Evolutionary conservation across 1,284 basidiomycete genomes (phyloP), one percentile per base, ranked within the genome.

Genomic region (Trichosporon faecale): DNA sequence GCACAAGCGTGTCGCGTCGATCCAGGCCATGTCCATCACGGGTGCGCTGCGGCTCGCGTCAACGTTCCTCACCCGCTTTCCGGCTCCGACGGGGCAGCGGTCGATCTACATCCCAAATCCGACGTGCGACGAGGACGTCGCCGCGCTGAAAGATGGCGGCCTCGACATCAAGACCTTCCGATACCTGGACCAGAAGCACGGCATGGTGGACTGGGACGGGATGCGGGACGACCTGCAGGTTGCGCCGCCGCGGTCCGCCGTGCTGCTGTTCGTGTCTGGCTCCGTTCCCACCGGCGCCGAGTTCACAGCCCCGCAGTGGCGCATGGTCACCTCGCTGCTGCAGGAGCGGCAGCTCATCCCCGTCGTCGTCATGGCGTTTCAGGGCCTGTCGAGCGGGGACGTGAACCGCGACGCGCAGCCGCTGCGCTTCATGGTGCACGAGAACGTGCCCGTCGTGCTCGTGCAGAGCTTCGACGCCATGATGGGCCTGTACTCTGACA

Each of bases 201-300:
- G 97, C 75, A 91, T 90, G 2, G 88, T 99, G 60, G 94, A 96
- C 80, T 93, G 91, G 80, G 82, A 86, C 21, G 91, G 91, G 37
- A 89, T 97, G 82, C 85, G 91, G 65, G 85, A 85, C 33, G 85
- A 91, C 63, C 83, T 96, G 67, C 72, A 77, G 72, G 68, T 87
- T 74, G 86, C 84, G 27, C 91, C 92, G 2, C 70, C 74, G 0
- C 84, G 87, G 18, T 96, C 94, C 2, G 91, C 95, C 64, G 91
- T 98, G 82, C 85, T 99, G 73, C 83, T 99, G 60, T 94, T 97
- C 79, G 93, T 93, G 8, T 95, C 95, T 81, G 96, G 96, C 52
- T 95, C 96, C 82, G 95, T 96, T 79, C 96, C 96, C 3, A 98
- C 95, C 0, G 95, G 96, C 2, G 93, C 97, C 8, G 96, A 99